Base-by-base conservation (phyloP, 2,329 filamentous ascomycete species). In the Fusarium beomiforme region DNA sequence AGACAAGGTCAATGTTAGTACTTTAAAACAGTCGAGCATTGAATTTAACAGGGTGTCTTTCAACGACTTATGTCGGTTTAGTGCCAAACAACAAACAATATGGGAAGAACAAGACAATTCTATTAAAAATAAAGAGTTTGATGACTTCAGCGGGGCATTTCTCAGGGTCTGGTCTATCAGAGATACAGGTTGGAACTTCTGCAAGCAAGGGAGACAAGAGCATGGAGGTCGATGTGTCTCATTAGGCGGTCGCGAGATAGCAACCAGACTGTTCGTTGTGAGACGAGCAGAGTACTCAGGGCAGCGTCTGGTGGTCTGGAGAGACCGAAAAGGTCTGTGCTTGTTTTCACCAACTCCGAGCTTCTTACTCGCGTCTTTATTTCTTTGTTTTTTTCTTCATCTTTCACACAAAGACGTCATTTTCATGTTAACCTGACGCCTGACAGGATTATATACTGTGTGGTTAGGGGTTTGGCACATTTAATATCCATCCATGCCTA, bases 11-110 rank as follows among this genome's bases (percentile, higher is more conserved):
- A 51, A 37, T 56, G 54, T 51, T 39, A 67, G 56, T 16, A 36
- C 14, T 41, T 47, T 29, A 46, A 67, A 57, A 37, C 24, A 53
- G 39, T 8, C 46, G 42, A 19, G 36, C 13, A 36, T n/a, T 41
- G 42, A 47, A 59, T 72, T 70, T 65, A 66, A 68, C 53, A 65
- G 58, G 59, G 69, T 60, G 44, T n/a, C 47, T 51, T 39, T 37
- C 33, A 26, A 21, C 33, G 39, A 37, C 47, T 51, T n/a, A 29
- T 46, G 9, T 26, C 17, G 49, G 19, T 33, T n/a, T 14, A 29
- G 33, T 56, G 39, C 21, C 14, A 47, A 61, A 46, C 41, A 46
- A 59, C 29, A 42, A 67, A 64, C 47, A 67, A 67, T 55, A 9
- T 31, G 33, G 23, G 21, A 37, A 65, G 46, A 39, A 51, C 63